Evolutionary conservation across 345 rosid genomes (phyloP).

Genomic region (Noccaea bulbosa): DNA sequence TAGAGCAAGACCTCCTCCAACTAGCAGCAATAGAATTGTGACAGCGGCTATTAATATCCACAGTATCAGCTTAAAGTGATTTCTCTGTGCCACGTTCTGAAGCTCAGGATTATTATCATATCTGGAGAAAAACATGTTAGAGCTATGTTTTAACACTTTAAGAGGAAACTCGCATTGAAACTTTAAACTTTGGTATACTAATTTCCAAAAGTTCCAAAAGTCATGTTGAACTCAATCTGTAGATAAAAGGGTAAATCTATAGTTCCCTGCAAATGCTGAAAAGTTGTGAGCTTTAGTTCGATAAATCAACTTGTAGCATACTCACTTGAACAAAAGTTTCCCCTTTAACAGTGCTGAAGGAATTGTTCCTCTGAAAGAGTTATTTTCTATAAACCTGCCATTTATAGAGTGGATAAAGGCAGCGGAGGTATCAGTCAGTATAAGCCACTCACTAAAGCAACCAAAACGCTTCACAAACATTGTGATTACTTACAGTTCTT

Average conservation of each 20-base stretch:
- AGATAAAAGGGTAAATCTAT: background rate
- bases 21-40: constrained; percentile 53
- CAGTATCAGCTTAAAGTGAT: constrained; percentile 56
- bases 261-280: background rate
- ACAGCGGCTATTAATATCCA: constrained; percentile 64
- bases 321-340: constrained; percentile 73
- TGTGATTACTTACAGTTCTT: constrained; percentile 68
- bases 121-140: constrained; percentile 51
- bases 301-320: constrained; percentile 38
- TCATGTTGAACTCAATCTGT: constrained; percentile 7
- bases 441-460: background rate
- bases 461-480: background rate
- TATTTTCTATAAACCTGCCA: constrained; percentile 80
- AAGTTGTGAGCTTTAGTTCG: constrained; percentile 1
- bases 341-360: constrained; percentile 61
- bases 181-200: background rate
- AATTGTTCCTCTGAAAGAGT: constrained; percentile 74
- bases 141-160: constrained; percentile 4
- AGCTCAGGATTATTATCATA: constrained; percentile 66
- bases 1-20: constrained; percentile 56
- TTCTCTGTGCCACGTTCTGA: constrained; percentile 51
- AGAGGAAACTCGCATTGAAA: background rate
- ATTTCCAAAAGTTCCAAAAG: background rate
- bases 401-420: constrained; percentile 4
- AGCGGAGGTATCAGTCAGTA: constrained; percentile 4